A percentile compares a stretch with the other conserved stretches of the same genome.
These are phyloP conservation scores for Cercis canadensis DNA, from an alignment of 306 rosid genomes.

Conservation along the genomic window DNA sequence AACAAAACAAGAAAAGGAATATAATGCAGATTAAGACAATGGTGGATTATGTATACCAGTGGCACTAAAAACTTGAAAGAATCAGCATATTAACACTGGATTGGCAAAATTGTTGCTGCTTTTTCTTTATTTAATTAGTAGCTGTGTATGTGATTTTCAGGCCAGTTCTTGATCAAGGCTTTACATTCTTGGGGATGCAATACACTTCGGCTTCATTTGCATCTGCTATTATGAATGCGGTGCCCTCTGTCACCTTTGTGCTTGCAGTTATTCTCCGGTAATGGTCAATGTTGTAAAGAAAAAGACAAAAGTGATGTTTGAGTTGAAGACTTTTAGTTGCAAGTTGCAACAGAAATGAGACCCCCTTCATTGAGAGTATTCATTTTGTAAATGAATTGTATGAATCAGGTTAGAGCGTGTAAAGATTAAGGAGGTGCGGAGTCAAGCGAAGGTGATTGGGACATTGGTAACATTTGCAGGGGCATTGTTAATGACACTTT, in stretches of 20 bases:
- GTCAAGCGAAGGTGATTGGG: slow-evolving; percentile 69
- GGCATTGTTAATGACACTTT: slow-evolving; percentile 71
- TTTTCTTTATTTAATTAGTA: too few species aligned
- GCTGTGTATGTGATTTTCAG: slow-evolving; percentile 37
- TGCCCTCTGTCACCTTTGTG: slow-evolving; percentile 71
- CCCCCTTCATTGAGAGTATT: too few species aligned
- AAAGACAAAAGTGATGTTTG: too few species aligned
- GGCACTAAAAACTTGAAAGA: too few species aligned
- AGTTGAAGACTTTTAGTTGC: too few species aligned
- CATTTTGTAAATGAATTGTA: background rate
- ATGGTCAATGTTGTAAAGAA: background rate
- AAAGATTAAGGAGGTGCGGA: slow-evolving; percentile 48
- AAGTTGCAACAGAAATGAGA: too few species aligned
- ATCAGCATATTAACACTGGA: too few species aligned
- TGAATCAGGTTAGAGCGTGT: slow-evolving; percentile 55
- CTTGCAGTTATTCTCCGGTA: slow-evolving; percentile 66
- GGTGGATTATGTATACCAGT: too few species aligned
- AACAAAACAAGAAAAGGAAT: too few species aligned
- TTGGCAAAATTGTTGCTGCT: too few species aligned
- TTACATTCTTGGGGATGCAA: slow-evolving; percentile 68
- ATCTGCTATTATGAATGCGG: slow-evolving; percentile 72
- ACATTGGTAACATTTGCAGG: slow-evolving; percentile 72
- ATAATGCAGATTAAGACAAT: too few species aligned
- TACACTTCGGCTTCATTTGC: slow-evolving; percentile 78
- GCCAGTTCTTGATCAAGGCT: slow-evolving; percentile 79